phyloP scores from a whole-genome alignment of 1,139 yeast genomes.

The Tardiomyces blankii region DNA sequence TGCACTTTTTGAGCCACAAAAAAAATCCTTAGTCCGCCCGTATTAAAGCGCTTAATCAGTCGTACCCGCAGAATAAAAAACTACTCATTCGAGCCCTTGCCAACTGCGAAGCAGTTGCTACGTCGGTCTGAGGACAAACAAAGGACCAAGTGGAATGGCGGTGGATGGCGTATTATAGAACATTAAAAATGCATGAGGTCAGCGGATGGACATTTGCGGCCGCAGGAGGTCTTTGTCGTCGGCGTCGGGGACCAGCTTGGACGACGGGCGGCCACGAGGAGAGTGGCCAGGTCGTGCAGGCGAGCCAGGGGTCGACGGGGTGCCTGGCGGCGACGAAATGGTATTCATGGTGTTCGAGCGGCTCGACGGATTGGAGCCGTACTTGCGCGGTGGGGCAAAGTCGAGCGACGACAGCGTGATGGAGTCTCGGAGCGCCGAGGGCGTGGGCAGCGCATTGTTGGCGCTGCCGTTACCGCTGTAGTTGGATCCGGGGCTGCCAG shows the following conservation, averaged over 20 bases:
- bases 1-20: too few relatives aligned
- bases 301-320: conserved; percentile 7
- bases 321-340: conserved; percentile 4
- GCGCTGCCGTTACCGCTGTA: background rate
- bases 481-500: too few relatives aligned
- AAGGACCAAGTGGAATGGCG: too few relatives aligned
- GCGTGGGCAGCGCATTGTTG: conserved; percentile 18
- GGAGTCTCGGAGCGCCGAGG: conserved; percentile 21
- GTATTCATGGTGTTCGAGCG: background rate
- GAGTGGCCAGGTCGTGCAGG: conserved; percentile 1
- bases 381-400: conserved; percentile 24
- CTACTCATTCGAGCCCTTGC: too few relatives aligned
- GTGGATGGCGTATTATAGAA: too few relatives aligned
- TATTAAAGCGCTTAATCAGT: too few relatives aligned
- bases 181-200: conserved; percentile 1
- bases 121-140: too few relatives aligned
- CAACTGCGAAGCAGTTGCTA: too few relatives aligned
- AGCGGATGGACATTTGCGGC: conserved; percentile 21
- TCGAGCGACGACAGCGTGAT: conserved; percentile 19
- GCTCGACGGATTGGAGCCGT: conserved; percentile 1
- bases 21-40: too few relatives aligned
- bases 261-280: conserved; percentile 4
- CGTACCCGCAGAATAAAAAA: too few relatives aligned
- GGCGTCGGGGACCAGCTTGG: conserved; percentile 17
- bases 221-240: conserved; percentile 15